Percentiles rank a stretch among this genome's conserved stretches.
Conservation (phyloP, 2,329 filamentous ascomycete species). For the Incumbomyces delicatus region DNA sequence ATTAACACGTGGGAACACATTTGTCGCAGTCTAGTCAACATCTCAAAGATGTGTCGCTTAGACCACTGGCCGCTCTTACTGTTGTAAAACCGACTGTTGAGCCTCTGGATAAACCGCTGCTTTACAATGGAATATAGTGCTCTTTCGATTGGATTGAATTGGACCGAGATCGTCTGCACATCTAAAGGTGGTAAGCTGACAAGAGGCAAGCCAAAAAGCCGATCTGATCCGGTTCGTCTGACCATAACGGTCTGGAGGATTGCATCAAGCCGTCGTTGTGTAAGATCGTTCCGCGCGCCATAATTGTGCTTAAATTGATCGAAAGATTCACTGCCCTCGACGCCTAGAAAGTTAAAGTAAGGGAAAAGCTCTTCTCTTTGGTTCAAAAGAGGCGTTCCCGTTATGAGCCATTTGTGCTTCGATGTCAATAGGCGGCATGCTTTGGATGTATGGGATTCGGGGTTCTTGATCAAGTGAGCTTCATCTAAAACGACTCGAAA, state of each 20-base stretch:
- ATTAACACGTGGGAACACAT: slow-evolving; percentile 41
- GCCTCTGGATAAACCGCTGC: slow-evolving; percentile 31
- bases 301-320: slow-evolving; percentile 22
- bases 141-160: slow-evolving; percentile 45
- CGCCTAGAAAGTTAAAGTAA: slow-evolving; percentile 29
- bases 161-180: slow-evolving; percentile 31
- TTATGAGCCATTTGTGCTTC: slow-evolving; percentile 30
- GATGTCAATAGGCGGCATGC: slow-evolving; percentile 28
- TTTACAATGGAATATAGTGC: slow-evolving; percentile 46
- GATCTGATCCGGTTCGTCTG: slow-evolving; percentile 45
- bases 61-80: slow-evolving; percentile 16
- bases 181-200: slow-evolving; percentile 43
- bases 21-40: slow-evolving; percentile 44
- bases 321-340: slow-evolving; percentile 22
- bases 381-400: slow-evolving; percentile 32
- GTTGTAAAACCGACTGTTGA: slow-evolving; percentile 28
- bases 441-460: slow-evolving; percentile 24
- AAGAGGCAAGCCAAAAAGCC: slow-evolving; percentile 44
- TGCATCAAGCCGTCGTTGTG: slow-evolving; percentile 21
- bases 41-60: slow-evolving; percentile 34
- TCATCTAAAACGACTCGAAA: slow-evolving; percentile 34
- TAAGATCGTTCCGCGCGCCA: slow-evolving; percentile 14
- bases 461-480: slow-evolving; percentile 30
- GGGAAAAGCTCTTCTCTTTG: slow-evolving; percentile 31
- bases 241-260: slow-evolving; percentile 39